Percentiles rank a stretch among this genome's conserved stretches.
Conservation (phyloP, 352 stramenopile species). For the Phytophthora ohioensis region DNA sequence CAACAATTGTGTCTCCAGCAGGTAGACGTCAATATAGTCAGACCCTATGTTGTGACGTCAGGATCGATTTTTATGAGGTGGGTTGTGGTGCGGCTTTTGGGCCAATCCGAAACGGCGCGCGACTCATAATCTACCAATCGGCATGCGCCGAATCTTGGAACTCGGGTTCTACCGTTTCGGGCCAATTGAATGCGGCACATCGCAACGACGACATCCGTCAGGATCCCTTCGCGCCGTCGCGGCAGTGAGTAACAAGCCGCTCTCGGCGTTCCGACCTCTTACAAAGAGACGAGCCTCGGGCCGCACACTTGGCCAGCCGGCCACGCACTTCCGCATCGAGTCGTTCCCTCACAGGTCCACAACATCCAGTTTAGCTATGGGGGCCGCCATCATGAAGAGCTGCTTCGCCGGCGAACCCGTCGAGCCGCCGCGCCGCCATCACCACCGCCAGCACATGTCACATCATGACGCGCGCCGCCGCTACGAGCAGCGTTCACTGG, state of each 20-base stretch:
- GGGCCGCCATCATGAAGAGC: conserved; percentile 53
- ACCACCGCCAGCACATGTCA: conserved; percentile 11
- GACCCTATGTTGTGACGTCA: not conserved
- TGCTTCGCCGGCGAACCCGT: conserved; percentile 41
- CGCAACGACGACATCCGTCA: conserved; percentile 1
- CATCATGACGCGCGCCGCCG: conserved; percentile 34
- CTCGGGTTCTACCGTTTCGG: conserved; percentile 9
- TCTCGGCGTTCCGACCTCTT: conserved; percentile 6
- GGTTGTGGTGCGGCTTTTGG: conserved; percentile 12
- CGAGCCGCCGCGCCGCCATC: conserved; percentile 23
- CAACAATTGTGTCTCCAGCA: conserved; percentile 10
- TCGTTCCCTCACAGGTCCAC: not conserved
- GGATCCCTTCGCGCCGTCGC: conserved; percentile 22
- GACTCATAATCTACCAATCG: conserved; percentile 14
- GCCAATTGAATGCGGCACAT: conserved; percentile 7
- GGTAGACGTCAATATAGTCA: conserved; percentile 11
- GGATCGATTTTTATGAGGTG: conserved; percentile 14
- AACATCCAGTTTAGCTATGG: conserved; percentile 26
- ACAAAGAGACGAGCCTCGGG: conserved; percentile 15
- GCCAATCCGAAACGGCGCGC: conserved; percentile 23
- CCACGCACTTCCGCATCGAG: conserved; percentile 12
- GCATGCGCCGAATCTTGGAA: conserved; percentile 15
- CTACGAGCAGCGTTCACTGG: conserved; percentile 39
- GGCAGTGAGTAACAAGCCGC: conserved; percentile 15
- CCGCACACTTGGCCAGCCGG: not conserved